Conservation (phyloP, 2,329 filamentous ascomycete genomes). For the Colletotrichum agaves region DNA sequence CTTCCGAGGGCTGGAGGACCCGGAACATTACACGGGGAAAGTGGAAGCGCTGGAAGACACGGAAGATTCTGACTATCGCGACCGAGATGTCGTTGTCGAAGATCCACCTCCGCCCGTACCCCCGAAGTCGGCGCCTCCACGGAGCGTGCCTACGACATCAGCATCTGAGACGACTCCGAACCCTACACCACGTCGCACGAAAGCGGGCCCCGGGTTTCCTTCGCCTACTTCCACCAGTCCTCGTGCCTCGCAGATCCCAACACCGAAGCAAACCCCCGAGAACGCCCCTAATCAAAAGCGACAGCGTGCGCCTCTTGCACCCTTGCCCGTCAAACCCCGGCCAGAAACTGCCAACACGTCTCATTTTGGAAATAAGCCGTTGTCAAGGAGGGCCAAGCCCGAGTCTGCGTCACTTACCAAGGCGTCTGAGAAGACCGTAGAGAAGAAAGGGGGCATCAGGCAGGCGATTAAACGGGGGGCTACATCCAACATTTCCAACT, state of each 20-base stretch:
- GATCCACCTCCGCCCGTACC: slow-evolving; percentile 34
- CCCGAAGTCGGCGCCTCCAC: slow-evolving; percentile 36
- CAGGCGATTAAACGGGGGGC: slow-evolving; percentile 63
- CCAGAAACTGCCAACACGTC: slow-evolving; percentile 38
- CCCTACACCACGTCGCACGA: slow-evolving; percentile 19
- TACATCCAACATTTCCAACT: slow-evolving; percentile 57
- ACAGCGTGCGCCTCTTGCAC: slow-evolving; percentile 49
- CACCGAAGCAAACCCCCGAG: slow-evolving; percentile 44
- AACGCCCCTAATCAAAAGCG: slow-evolving; percentile 60
- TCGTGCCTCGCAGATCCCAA: slow-evolving; percentile 39
- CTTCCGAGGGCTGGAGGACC: slow-evolving; percentile 47
- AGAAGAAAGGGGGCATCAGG: slow-evolving; percentile 60
- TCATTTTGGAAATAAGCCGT: slow-evolving; percentile 41
- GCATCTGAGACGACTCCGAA: not conserved
- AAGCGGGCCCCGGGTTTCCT: slow-evolving; percentile 9
- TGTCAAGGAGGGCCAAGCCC: slow-evolving; percentile 45
- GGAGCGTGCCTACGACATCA: not conserved
- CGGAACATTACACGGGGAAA: slow-evolving; percentile 42
- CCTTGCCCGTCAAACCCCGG: slow-evolving; percentile 37
- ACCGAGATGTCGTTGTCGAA: slow-evolving; percentile 14
- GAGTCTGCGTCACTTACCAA: slow-evolving; percentile 41
- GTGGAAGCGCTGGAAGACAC: slow-evolving; percentile 44
- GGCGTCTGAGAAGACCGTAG: slow-evolving; percentile 42
- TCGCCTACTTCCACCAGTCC: slow-evolving; percentile 11
- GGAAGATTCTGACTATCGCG: slow-evolving; percentile 21